Evolutionary conservation across 1,284 basidiomycete genomes (phyloP).

Genomic region (Sporisorium iseilematis-ciliati): DNA sequence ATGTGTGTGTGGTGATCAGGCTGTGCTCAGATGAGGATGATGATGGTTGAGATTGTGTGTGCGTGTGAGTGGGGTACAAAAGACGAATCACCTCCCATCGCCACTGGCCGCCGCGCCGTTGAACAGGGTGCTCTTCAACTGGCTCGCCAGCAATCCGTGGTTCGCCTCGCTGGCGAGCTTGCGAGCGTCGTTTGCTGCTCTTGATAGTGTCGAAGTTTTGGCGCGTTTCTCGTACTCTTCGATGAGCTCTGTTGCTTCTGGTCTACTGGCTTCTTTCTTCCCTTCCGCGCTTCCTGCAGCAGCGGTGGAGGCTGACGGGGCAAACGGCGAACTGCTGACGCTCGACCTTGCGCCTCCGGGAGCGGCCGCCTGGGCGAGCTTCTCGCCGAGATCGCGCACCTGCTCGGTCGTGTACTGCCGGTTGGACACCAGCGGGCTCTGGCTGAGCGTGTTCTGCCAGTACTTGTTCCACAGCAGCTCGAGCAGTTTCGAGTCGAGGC

Average conservation of each 20-base stretch:
- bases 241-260: background rate
- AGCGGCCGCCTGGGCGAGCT: conserved; percentile 73
- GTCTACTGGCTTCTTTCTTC: background rate
- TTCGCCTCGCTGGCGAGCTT: conserved; percentile 89
- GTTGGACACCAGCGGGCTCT: conserved; percentile 89
- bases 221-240: conserved; percentile 2
- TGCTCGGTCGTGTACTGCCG: conserved; percentile 90
- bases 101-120: background rate
- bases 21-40: too few species aligned
- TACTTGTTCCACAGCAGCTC: conserved; percentile 98
- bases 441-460: conserved; percentile 95
- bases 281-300: background rate
- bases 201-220: conserved; percentile 12
- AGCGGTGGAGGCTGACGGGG: background rate
- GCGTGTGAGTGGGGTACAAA: too few species aligned
- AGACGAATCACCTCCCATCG: too few species aligned
- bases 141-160: conserved; percentile 88
- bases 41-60: background rate
- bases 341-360: background rate
- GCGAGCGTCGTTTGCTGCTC: conserved; percentile 73
- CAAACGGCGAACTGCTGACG: conserved; percentile 1
- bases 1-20: too few species aligned
- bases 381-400: conserved; percentile 86
- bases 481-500: conserved; percentile 85
- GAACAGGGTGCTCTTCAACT: conserved; percentile 79